Percentiles rank a stretch among this genome's conserved stretches.
phyloP scores from a whole-genome alignment of 129 eudicot genomes.

The Sambucus nigra region DNA sequence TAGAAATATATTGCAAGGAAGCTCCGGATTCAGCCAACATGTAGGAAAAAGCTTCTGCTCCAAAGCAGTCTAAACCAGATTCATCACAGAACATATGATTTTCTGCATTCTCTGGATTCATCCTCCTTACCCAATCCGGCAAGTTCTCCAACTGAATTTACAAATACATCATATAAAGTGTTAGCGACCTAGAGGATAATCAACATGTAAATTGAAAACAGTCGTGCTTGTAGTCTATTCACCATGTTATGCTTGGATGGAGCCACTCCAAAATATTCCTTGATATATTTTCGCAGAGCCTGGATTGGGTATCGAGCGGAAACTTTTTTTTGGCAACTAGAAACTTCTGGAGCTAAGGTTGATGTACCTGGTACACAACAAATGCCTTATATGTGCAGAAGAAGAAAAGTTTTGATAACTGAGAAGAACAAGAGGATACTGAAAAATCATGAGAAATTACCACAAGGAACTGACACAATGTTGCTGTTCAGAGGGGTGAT shows the following conservation, averaged over 20 bases:
- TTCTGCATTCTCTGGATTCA: conserved; percentile 55
- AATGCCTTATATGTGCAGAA: conserved; percentile 14
- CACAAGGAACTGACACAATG: conserved; percentile 23
- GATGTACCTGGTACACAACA: conserved; percentile 30
- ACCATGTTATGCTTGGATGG: conserved; percentile 45
- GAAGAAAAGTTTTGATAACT: neutral
- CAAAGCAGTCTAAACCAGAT: conserved; percentile 31
- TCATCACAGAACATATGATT: conserved; percentile 40
- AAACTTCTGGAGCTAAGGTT: conserved; percentile 28
- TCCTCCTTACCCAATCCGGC: conserved; percentile 47
- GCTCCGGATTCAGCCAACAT: conserved; percentile 77
- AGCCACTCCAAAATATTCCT: conserved; percentile 57
- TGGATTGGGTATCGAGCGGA: conserved; percentile 57
- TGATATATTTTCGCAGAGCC: conserved; percentile 46
- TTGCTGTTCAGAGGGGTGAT: conserved; percentile 49
- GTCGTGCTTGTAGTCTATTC: conserved; percentile 13
- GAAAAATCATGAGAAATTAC: conserved; percentile 27
- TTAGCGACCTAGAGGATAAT: conserved; percentile 13
- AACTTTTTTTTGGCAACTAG: conserved; percentile 35
- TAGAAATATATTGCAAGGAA: conserved; percentile 38
- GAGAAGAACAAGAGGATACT: conserved; percentile 1
- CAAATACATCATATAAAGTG: conserved; percentile 10
- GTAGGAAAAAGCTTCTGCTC: conserved; percentile 47
- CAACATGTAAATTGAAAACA: conserved; percentile 9
- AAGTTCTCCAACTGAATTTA: conserved; percentile 40